Conservation (phyloP, 768 basidiomycete species). For the Goffeauzyma gilvescens region DNA sequence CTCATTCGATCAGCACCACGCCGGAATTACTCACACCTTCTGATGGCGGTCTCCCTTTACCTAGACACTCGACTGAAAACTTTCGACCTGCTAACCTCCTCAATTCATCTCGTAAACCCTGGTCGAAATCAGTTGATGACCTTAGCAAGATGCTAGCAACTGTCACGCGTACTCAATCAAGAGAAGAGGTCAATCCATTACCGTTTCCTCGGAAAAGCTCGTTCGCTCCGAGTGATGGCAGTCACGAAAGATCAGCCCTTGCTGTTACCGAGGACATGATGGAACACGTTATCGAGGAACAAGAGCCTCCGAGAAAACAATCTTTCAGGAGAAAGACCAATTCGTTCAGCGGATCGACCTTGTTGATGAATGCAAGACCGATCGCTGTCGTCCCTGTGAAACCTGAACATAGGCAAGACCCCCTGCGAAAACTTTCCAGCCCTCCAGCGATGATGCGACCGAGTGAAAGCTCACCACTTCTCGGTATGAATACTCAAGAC, state of each 20-base stretch:
- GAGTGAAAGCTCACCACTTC: too few relatives aligned
- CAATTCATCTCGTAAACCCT: too few relatives aligned
- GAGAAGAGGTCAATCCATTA: neutral
- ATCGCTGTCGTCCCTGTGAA: neutral
- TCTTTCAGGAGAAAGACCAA: conserved; percentile 6
- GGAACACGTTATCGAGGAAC: neutral
- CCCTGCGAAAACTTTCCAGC: conserved; percentile 2
- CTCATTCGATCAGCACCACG: too few relatives aligned
- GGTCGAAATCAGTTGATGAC: conserved; percentile 7
- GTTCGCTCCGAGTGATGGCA: neutral
- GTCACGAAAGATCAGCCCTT: neutral
- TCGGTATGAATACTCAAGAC: too few relatives aligned
- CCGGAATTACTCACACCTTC: too few relatives aligned
- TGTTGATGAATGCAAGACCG: neutral
- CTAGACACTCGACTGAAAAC: too few relatives aligned
- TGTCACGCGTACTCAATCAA: neutral
- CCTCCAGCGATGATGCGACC: neutral
- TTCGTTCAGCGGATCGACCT: conserved; percentile 3
- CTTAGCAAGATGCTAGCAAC: conserved; percentile 3
- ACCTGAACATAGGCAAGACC: neutral
- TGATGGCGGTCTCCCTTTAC: too few relatives aligned
- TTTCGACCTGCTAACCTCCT: too few relatives aligned
- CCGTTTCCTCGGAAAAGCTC: neutral
- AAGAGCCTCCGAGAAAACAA: neutral
- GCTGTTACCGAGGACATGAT: neutral